Evolutionary conservation across 192 early-diverging fungal genomes (phyloP).

Genomic region (Mortierella antarctica): DNA sequence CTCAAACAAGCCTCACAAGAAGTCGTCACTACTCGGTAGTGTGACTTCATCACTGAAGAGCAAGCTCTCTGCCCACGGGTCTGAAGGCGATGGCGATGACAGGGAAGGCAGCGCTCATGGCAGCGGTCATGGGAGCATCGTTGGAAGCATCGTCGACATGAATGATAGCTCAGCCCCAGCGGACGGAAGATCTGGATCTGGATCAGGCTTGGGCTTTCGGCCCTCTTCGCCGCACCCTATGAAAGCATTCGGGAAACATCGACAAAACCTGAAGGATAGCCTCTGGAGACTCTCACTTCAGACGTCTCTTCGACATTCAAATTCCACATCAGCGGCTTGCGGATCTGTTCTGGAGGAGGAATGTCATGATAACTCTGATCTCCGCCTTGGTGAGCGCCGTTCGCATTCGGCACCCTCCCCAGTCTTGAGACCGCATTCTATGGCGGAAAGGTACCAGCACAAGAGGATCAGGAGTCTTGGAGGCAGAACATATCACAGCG

Average conservation of each 20-base stretch:
- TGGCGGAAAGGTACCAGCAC: not conserved
- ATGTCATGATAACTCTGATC: not conserved
- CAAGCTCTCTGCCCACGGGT: conserved; percentile 8
- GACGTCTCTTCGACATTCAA: conserved; percentile 14
- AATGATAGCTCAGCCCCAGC: not conserved
- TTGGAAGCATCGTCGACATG: not conserved
- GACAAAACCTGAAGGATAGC: conserved; percentile 10
- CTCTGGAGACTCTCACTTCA: conserved; percentile 31
- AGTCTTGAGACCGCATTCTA: not conserved
- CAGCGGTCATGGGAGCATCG: not conserved
- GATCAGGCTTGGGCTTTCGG: not conserved
- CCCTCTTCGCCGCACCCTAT: not conserved
- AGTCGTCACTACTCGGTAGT: conserved; percentile 7
- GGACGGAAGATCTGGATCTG: conserved; percentile 12
- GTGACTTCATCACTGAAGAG: conserved; percentile 23
- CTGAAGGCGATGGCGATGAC: not conserved
- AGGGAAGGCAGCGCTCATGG: not conserved
- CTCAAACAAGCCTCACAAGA: not conserved
- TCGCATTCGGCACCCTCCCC: not conserved
- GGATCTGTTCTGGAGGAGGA: conserved; percentile 7
- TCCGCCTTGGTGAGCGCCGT: not conserved
- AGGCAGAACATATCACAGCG: conserved; percentile 1
- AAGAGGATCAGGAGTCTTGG: not conserved
- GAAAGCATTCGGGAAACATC: conserved; percentile 14
- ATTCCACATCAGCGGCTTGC: conserved; percentile 5